Conservation (phyloP, 176 grass and related monocot species). For the Lolium multiflorum region DNA sequence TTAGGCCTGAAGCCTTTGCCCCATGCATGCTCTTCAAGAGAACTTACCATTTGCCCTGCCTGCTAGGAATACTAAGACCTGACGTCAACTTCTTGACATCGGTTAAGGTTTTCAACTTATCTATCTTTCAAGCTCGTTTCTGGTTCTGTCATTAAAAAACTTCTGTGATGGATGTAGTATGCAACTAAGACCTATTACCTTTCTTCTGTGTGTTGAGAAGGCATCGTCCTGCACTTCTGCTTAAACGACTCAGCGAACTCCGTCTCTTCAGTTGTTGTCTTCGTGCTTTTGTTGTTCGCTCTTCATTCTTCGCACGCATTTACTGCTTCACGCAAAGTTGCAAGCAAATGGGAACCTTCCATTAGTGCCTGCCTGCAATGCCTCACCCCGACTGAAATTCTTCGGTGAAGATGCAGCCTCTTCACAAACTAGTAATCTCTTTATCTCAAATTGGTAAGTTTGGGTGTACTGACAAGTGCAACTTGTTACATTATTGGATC, state of each 20-base stretch:
- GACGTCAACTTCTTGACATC: slow-evolving; percentile 77
- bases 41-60: slow-evolving; percentile 49
- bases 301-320: slow-evolving; percentile 55
- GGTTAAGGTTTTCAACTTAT: slow-evolving; percentile 91
- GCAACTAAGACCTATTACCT: slow-evolving; percentile 83
- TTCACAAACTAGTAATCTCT: slow-evolving; percentile 54
- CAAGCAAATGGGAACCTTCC: slow-evolving; percentile 43
- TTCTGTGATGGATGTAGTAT: slow-evolving; percentile 59
- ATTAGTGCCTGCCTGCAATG: slow-evolving; percentile 49
- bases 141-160: slow-evolving; percentile 46
- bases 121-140: slow-evolving; percentile 49
- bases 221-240: slow-evolving; percentile 86
- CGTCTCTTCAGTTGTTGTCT: slow-evolving; percentile 66
- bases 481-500: slow-evolving; percentile 4
- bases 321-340: slow-evolving; percentile 50
- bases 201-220: slow-evolving; percentile 86
- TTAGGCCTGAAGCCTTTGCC: slow-evolving; percentile 42
- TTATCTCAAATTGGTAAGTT: slow-evolving; percentile 39
- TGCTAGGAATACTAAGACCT: slow-evolving; percentile 61
- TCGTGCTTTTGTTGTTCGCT: slow-evolving; percentile 84
- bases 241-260: slow-evolving; percentile 69
- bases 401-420: slow-evolving; percentile 46
- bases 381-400: slow-evolving; percentile 32
- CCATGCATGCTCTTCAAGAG: slow-evolving; percentile 32
- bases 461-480: slow-evolving; percentile 39